These are phyloP conservation scores for Bruguiera sexangula DNA, from an alignment of 345 rosid genomes.

Conservation along the genomic window DNA sequence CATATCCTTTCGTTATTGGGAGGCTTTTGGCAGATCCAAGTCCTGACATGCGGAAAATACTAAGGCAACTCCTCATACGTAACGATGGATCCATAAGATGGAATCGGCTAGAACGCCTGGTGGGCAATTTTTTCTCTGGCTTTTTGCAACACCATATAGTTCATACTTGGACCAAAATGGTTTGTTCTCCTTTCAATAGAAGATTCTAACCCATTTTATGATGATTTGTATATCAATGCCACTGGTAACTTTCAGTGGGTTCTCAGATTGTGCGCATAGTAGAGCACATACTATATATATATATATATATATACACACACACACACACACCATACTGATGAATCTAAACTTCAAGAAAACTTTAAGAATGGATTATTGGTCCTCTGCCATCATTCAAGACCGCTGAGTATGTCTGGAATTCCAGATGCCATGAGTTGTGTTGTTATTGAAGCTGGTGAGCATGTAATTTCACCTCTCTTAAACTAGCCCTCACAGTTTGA, in stretches of 20 bases:
- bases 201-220: neutral
- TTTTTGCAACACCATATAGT: neutral
- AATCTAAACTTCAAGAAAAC: neutral
- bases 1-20: constrained; percentile 85
- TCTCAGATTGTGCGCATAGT: neutral
- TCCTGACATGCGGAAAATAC: constrained; percentile 92
- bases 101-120: constrained; percentile 92
- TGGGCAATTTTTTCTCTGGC: constrained; percentile 24
- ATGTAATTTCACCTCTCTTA: neutral
- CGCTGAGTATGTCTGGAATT: too few species aligned
- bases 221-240: neutral
- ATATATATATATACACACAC: neutral
- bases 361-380: neutral
- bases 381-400: neutral
- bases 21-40: constrained; percentile 84
- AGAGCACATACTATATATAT: neutral
- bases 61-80: constrained; percentile 78
- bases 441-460: too few species aligned
- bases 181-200: neutral
- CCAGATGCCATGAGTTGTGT: too few species aligned
- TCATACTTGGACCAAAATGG: neutral
- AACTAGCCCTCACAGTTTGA: neutral
- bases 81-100: constrained; percentile 91
- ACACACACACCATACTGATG: neutral
- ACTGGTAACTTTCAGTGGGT: neutral